Evolutionary conservation across 148 eudicot species (phyloP).

Genomic region (Oxyria digyna): DNA sequence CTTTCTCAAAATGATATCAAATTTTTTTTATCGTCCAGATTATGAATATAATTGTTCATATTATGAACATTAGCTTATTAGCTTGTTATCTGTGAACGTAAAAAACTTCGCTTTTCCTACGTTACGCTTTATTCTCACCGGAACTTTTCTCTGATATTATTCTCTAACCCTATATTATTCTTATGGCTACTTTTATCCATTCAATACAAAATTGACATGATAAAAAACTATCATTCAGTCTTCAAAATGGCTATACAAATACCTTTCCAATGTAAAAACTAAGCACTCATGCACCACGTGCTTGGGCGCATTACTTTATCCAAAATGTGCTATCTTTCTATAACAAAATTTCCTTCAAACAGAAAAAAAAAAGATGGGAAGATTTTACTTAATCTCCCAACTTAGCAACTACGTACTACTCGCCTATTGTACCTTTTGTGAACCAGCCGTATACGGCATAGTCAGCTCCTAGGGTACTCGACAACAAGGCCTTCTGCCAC

Average conservation of each 20-base stretch:
- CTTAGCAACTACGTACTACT: background rate
- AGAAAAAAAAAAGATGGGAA: background rate
- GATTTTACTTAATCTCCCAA: background rate
- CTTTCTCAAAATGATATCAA: too few species aligned
- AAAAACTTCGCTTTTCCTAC: too few species aligned
- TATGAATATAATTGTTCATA: too few species aligned
- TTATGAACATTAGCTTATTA: too few species aligned
- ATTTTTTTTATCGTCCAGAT: too few species aligned
- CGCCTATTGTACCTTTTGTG: background rate
- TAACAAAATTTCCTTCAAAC: background rate
- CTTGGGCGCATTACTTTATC: background rate
- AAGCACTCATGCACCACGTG: background rate
- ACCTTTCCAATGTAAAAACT: background rate
- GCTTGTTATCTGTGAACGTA: too few species aligned
- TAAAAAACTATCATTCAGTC: background rate
- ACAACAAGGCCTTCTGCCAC: constrained; percentile 90
- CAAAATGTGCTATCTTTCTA: background rate
- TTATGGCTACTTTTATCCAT: background rate
- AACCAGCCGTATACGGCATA: background rate
- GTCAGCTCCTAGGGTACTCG: constrained; percentile 43
- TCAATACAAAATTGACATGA: background rate
- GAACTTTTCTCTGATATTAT: too few species aligned
- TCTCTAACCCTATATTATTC: background rate
- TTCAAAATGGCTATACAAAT: background rate
- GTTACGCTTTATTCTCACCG: too few species aligned